These are phyloP conservation scores for Plasmodium inui DNA, from an alignment of 169 alveolate genomes.

Conservation along the genomic window DNA sequence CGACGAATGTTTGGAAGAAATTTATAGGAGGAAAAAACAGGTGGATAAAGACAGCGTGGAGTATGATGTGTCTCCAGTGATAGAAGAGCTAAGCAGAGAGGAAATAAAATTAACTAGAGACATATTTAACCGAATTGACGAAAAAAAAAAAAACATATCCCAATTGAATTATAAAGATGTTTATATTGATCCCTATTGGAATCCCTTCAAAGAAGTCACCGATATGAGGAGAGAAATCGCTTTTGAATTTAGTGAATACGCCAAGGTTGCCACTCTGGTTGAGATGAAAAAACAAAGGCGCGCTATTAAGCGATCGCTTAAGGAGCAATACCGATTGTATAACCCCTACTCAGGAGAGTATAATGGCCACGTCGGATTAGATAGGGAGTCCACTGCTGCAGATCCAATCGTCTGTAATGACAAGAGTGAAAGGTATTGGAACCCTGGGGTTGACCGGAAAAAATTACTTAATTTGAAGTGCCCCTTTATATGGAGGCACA, in stretches of 20 bases:
- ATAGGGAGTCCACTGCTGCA: neutral
- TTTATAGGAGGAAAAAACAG: slow-evolving; percentile 37
- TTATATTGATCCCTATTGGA: slow-evolving; percentile 88
- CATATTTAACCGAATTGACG: slow-evolving; percentile 79
- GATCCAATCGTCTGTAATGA: slow-evolving; percentile 74
- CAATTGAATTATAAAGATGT: slow-evolving; percentile 75
- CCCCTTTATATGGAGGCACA: slow-evolving; percentile 76
- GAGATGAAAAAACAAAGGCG: slow-evolving; percentile 78
- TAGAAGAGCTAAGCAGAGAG: slow-evolving; percentile 78
- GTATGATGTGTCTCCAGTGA: slow-evolving; percentile 79
- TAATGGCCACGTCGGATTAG: slow-evolving; percentile 31
- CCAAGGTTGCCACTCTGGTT: slow-evolving; percentile 80
- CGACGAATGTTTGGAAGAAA: slow-evolving; percentile 48
- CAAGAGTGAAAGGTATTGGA: slow-evolving; percentile 86
- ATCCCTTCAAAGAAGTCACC: slow-evolving; percentile 84
- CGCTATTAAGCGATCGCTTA: slow-evolving; percentile 71
- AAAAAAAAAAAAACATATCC: slow-evolving; percentile 55
- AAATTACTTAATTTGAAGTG: slow-evolving; percentile 78
- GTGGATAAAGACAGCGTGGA: slow-evolving; percentile 50
- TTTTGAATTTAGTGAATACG: slow-evolving; percentile 84
- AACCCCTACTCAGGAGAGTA: slow-evolving; percentile 73
- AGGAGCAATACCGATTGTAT: slow-evolving; percentile 69
- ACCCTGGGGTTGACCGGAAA: slow-evolving; percentile 82
- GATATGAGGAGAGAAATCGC: slow-evolving; percentile 83
- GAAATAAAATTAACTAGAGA: slow-evolving; percentile 78